Base-by-base conservation (phyloP, 2,329 filamentous ascomycete genomes). In the Tolypocladium inflatum region DNA sequence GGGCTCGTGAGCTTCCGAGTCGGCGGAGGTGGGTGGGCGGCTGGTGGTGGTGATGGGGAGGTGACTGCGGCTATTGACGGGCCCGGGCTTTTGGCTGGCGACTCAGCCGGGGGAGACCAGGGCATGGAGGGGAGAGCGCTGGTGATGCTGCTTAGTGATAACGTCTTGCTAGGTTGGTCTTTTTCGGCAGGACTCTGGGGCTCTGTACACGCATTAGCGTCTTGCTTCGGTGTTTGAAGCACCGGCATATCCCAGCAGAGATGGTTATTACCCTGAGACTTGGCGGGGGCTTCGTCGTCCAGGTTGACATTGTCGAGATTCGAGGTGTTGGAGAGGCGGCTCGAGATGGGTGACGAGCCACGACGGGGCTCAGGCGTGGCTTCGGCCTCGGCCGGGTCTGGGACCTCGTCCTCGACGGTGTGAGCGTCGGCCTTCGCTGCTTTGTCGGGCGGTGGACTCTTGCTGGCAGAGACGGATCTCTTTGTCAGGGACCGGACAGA, bases 1-100 rank as follows among this genome's bases (percentile, higher is more conserved):
- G 89, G 90, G 64, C 90, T 90, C 10, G 90, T 92, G 57, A 95
- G 82, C 71, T 94, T 96, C 67, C 91, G 80, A 60, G 81, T 63
- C 15, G 77, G 74, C 2, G 78, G 74, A 23, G 68, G 64, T 26
- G 68, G 60, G 4, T 55, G 38, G 38, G 48, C 19, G 19, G 48
- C 26, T 33, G 64, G 64, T 21, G 64, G 58, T 4, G 73, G 64
- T n/a, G 68, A 69, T 50, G 66, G 65, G 56, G 69, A 70, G 52
- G 68, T 65, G 39, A 68, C 65, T 39, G 67, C 63, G 56, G 68
- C 64, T 61, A 68, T 65, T 62, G 65, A 72, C 63, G 65, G 74
- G 67, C 63, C 64, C 26, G 71, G 71, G 60, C 74, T 78, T 68
- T 80, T 84, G 19, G 76, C 67, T 4, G 77, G 73, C 26, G 77